Percentiles rank a stretch among this genome's conserved stretches.
phyloP scores from a whole-genome alignment of 768 basidiomycete genomes.

The Suillus decipiens region DNA sequence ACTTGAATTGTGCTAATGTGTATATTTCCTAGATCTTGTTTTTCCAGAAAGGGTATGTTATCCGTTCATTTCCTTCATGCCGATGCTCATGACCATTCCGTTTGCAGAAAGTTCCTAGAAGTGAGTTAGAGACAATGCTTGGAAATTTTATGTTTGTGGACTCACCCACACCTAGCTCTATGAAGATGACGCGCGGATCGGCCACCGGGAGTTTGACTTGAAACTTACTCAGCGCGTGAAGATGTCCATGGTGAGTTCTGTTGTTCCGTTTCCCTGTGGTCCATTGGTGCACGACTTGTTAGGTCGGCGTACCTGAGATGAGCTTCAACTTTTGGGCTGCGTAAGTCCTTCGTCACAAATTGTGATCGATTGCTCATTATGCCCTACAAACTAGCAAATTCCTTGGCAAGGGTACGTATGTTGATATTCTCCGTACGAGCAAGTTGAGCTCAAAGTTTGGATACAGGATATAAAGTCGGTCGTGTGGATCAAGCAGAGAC shows the following conservation, averaged over 20 bases:
- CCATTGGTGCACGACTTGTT: constrained; percentile 7
- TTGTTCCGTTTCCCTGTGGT: neutral
- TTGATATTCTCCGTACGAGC: neutral
- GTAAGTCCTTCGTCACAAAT: constrained; percentile 43
- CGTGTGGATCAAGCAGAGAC: constrained; percentile 97
- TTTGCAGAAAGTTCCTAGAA: constrained; percentile 77
- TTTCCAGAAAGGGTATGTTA: constrained; percentile 91
- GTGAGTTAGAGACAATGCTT: constrained; percentile 33
- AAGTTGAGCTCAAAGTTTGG: neutral
- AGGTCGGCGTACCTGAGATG: constrained; percentile 96
- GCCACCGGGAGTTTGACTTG: constrained; percentile 93
- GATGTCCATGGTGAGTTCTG: constrained; percentile 90
- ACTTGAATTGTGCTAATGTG: neutral
- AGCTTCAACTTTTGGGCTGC: constrained; percentile 93
- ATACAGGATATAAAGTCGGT: constrained; percentile 86
- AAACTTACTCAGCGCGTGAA: constrained; percentile 92
- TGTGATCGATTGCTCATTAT: constrained; percentile 10
- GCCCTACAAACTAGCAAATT: constrained; percentile 58
- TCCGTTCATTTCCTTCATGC: constrained; percentile 11
- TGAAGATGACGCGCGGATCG: constrained; percentile 92
- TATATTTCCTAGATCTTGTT: constrained; percentile 65
- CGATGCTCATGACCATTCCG: constrained; percentile 3
- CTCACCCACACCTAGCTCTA: constrained; percentile 54
- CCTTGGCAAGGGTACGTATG: constrained; percentile 64
- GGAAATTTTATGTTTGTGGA: neutral